Evolutionary conservation across 371 early-diverging fungal species (phyloP), one percentile per base, ranked within the genome.

Genomic region (Phascolomyces articulosus): DNA sequence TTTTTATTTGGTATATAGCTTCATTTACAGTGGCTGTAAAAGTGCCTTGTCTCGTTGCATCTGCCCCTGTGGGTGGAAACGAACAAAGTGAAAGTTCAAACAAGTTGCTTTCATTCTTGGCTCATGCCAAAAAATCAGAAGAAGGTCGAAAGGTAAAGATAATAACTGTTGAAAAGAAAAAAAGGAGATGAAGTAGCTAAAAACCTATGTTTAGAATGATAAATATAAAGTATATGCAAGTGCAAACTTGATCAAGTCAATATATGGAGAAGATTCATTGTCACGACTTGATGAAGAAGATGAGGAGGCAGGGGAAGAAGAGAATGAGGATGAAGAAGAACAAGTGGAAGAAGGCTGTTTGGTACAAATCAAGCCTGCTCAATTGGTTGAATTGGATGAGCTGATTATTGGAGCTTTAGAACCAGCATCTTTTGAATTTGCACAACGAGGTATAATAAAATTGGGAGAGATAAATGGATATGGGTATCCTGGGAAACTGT

Each of bases 401-500:
- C 57, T 90, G 20, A 84, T 90, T 53, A 54, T 91, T 55, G 89
- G 86, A 24, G 91, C 90, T 24, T 71, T 84, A 61, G 82, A 85
- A 28, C 29, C 74, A 8, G 69, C 67, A 10, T 83, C 90, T n/a
- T 90, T 82, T 72, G 75, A 76, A 38, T 71, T 60, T 63, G 84
- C 85, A 11, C 76, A 81, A 40, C 58, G 78, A 72, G 85, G 89
- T 86, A 82, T 49, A 47, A 29, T 41, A 47, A 24, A 3, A 16
- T 13, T 31, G 34, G 34, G 34, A 38, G 23, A 11, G 9, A n/a
- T n/a, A n/a, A n/a, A n/a, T n/a, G n/a, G n/a, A n/a, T n/a, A n/a
- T n/a, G n/a, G 24, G 0, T 24, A 4, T 24, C 21, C 0, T 51
- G 47, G 47, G 47, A 47, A 38, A 38, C 38, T 38, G 6, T 6